Evolutionary conservation across 257 asterid species (phyloP).

Genomic region (Sherardia arvensis): DNA sequence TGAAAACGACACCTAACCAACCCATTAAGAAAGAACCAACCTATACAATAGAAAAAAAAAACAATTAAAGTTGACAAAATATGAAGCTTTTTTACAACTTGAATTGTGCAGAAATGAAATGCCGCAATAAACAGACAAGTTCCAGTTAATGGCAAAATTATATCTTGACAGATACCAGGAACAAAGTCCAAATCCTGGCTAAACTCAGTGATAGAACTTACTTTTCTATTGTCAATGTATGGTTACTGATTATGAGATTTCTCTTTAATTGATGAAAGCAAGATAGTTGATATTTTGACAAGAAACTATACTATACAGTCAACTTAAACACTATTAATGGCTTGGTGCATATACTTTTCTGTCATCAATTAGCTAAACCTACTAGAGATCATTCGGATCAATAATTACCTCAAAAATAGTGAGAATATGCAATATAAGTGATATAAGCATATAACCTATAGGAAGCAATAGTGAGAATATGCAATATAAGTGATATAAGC

Average conservation of each 20-base stretch:
- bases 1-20: constrained; percentile 84
- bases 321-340: not conserved
- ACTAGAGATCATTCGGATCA: too few relatives aligned
- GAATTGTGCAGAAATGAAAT: not conserved
- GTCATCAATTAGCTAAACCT: too few relatives aligned
- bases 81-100: not conserved
- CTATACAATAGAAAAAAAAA: constrained; percentile 21
- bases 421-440: not conserved
- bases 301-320: not conserved
- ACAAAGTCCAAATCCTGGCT: too few relatives aligned
- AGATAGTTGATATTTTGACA: not conserved
- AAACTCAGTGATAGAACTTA: too few relatives aligned
- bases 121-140: not conserved
- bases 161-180: too few relatives aligned
- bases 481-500: not conserved
- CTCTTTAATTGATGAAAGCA: not conserved
- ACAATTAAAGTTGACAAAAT: not conserved
- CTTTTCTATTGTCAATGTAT: too few relatives aligned
- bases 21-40: constrained; percentile 97
- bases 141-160: not conserved
- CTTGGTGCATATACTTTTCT: not conserved
- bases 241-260: too few relatives aligned
- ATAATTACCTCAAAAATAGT: not conserved
- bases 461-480: not conserved
- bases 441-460: not conserved